Evolutionary conservation across 441 rosid species (phyloP).

Genomic region (Erodium moschatum): DNA sequence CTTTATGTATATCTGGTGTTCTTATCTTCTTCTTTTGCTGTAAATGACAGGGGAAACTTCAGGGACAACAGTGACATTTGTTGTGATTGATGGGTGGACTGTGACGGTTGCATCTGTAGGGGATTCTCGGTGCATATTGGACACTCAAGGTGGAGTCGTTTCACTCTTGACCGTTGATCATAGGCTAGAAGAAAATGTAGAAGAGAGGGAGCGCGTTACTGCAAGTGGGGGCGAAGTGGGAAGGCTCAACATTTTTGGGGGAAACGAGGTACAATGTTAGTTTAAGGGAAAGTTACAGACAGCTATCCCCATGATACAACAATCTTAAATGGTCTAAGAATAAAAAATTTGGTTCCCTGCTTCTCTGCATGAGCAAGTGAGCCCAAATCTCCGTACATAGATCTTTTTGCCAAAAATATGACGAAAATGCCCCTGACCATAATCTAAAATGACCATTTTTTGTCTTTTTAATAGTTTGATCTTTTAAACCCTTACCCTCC

Average conservation of each 20-base stretch:
- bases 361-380: too few species aligned
- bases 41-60: slow-evolving; percentile 64
- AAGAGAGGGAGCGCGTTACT: slow-evolving; percentile 82
- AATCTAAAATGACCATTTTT: background rate
- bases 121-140: slow-evolving; percentile 79
- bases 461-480: too few species aligned
- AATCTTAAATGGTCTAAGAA: too few species aligned
- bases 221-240: slow-evolving; percentile 98
- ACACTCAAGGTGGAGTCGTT: slow-evolving; percentile 57
- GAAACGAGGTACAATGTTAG: slow-evolving; percentile 48
- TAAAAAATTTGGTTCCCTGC: too few species aligned
- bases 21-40: slow-evolving; percentile 6
- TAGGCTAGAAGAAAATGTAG: slow-evolving; percentile 70
- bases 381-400: too few species aligned
- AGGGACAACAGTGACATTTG: slow-evolving; percentile 87
- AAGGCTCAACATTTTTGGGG: slow-evolving; percentile 67
- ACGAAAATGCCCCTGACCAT: background rate
- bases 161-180: slow-evolving; percentile 69
- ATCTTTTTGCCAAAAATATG: too few species aligned
- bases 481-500: too few species aligned
- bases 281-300: too few species aligned
- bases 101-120: slow-evolving; percentile 90
- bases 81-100: slow-evolving; percentile 81
- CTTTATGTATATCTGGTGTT: background rate
- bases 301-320: too few species aligned